A percentile compares a stretch with the other conserved stretches of the same genome.
These are phyloP conservation scores for Colletotrichum cuscutae DNA, from an alignment of 2,329 filamentous ascomycete species.

Conservation along the genomic window DNA sequence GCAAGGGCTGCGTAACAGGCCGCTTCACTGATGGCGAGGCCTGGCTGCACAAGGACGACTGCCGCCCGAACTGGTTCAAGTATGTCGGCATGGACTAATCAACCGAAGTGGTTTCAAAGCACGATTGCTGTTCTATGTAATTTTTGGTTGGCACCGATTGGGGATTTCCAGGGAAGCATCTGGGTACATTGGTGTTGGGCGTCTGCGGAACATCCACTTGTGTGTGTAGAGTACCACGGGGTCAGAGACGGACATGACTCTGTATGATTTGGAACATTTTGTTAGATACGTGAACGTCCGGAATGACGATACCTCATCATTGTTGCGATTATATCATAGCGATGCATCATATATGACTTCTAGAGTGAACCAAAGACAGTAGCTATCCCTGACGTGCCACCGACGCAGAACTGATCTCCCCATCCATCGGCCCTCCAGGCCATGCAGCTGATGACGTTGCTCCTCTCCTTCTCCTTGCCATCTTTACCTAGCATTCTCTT, in stretches of 20 bases:
- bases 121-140: slow-evolving; percentile 21
- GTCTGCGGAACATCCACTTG: slow-evolving; percentile 31
- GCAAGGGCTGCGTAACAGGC: slow-evolving; percentile 86
- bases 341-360: not conserved
- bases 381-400: slow-evolving; percentile 73
- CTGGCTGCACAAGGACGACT: slow-evolving; percentile 91
- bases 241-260: slow-evolving; percentile 33
- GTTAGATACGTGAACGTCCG: slow-evolving; percentile 6
- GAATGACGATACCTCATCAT: not conserved
- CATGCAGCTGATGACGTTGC: slow-evolving; percentile 70
- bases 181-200: slow-evolving; percentile 34
- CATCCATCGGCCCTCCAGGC: slow-evolving; percentile 72
- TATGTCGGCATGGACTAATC: slow-evolving; percentile 82
- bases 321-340: not conserved
- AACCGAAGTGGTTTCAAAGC: not conserved
- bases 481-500: slow-evolving; percentile 68
- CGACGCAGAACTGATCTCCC: slow-evolving; percentile 73
- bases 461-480: slow-evolving; percentile 68
- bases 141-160: slow-evolving; percentile 32
- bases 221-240: slow-evolving; percentile 32
- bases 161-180: slow-evolving; percentile 28
- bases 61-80: slow-evolving; percentile 97
- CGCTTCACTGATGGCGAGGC: slow-evolving; percentile 89
- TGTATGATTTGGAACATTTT: slow-evolving; percentile 32
- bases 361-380: slow-evolving; percentile 65